Evolutionary conservation across 345 rosid species (phyloP).

Genomic region (Adansonia digitata): DNA sequence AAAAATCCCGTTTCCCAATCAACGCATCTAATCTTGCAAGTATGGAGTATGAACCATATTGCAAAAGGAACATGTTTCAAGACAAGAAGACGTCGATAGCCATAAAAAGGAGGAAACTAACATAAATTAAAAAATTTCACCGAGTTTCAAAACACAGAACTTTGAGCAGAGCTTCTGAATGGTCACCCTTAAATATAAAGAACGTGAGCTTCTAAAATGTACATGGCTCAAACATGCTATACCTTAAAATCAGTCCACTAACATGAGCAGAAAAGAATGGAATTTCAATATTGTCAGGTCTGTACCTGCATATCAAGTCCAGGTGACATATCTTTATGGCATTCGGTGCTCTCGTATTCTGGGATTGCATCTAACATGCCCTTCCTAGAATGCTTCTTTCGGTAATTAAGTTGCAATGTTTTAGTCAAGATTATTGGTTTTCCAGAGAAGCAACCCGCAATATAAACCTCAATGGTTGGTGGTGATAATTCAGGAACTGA

Average conservation of each 20-base stretch:
- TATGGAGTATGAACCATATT: neutral
- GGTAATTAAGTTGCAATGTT: slow-evolving; percentile 55
- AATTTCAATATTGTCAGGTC: neutral
- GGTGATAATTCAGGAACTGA: slow-evolving; percentile 39
- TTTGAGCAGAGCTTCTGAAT: neutral
- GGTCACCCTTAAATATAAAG: neutral
- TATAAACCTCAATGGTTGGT: slow-evolving; percentile 75
- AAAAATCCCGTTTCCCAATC: slow-evolving; percentile 22
- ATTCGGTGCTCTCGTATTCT: slow-evolving; percentile 53
- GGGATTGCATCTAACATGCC: slow-evolving; percentile 65
- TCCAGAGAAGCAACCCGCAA: slow-evolving; percentile 71
- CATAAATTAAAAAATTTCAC: neutral
- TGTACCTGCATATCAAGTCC: slow-evolving; percentile 59
- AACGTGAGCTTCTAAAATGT: neutral
- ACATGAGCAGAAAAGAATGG: neutral
- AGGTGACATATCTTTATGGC: slow-evolving; percentile 31
- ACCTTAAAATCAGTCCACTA: neutral
- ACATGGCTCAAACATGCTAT: neutral
- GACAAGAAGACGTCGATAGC: slow-evolving; percentile 30
- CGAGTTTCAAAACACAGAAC: neutral
- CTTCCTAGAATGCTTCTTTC: slow-evolving; percentile 58
- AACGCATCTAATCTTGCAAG: slow-evolving; percentile 9
- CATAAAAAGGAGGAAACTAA: neutral
- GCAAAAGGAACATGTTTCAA: slow-evolving; percentile 25
- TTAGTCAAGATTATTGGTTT: slow-evolving; percentile 76